These are phyloP conservation scores for Physcomitrium patens DNA, from an alignment of 225 moss, liverwort and hornwort genomes.

Conservation along the genomic window DNA sequence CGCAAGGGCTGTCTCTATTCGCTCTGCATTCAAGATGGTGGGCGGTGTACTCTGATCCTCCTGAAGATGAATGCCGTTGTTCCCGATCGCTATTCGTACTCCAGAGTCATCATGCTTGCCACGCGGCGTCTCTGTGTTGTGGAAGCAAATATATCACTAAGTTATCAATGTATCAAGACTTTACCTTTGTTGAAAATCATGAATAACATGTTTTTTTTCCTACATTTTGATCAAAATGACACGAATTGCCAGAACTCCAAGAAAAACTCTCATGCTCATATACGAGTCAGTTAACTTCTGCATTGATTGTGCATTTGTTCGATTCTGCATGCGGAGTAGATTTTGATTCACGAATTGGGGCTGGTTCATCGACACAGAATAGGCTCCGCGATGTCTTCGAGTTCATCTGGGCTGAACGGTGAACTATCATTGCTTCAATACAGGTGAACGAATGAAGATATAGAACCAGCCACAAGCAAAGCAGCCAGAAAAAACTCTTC, in stretches of 20 bases:
- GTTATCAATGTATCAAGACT: constrained; percentile 15
- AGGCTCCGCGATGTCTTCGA: neutral
- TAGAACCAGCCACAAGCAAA: constrained; percentile 1
- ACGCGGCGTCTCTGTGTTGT: constrained; percentile 33
- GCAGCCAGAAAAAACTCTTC: neutral
- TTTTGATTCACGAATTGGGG: neutral
- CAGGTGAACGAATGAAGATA: constrained; percentile 17
- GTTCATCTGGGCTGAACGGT: neutral
- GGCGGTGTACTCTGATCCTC: constrained; percentile 46
- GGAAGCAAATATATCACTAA: neutral
- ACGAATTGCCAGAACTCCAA: constrained; percentile 28
- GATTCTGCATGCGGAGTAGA: neutral
- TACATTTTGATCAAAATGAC: constrained; percentile 14
- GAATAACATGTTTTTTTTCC: constrained; percentile 19
- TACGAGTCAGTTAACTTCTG: neutral
- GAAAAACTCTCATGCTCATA: neutral
- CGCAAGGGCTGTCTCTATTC: neutral
- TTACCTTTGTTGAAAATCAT: neutral
- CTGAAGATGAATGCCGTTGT: constrained; percentile 31
- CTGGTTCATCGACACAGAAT: neutral
- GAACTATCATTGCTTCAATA: neutral
- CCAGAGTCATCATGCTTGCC: constrained; percentile 36
- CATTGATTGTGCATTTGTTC: neutral
- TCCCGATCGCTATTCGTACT: constrained; percentile 32
- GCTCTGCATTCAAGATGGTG: constrained; percentile 8